phyloP scores from a whole-genome alignment of 208 protist genomes.

The Acanthamoeba pearcei region DNA sequence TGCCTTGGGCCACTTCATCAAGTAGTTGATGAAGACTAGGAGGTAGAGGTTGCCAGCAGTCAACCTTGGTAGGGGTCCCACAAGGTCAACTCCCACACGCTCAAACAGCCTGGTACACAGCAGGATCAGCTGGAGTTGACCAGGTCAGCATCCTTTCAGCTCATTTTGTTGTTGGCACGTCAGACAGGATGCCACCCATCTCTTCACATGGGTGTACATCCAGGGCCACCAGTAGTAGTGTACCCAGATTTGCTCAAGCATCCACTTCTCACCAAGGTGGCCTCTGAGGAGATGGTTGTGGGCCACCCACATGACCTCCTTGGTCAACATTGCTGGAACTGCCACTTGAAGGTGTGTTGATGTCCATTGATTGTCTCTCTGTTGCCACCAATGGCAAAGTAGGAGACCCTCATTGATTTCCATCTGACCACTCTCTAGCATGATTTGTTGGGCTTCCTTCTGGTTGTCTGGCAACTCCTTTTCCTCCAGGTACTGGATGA shows the following conservation, averaged over 20 bases:
- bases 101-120: not conserved
- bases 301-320: not conserved
- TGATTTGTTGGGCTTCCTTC: not conserved
- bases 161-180: slow-evolving; percentile 18
- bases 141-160: not conserved
- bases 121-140: slow-evolving; percentile 3
- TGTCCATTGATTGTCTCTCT: not conserved
- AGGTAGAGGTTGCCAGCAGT: slow-evolving; percentile 42
- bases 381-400: not conserved
- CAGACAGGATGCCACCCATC: not conserved
- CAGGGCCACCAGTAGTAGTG: slow-evolving; percentile 64
- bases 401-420: not conserved
- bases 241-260: not conserved
- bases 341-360: not conserved
- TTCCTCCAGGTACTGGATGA: not conserved
- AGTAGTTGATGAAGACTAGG: slow-evolving; percentile 47
- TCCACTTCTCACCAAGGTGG: slow-evolving; percentile 14
- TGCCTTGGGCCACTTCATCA: slow-evolving; percentile 56
- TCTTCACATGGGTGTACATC: not conserved
- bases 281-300: not conserved
- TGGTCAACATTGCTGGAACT: not conserved
- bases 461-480: not conserved
- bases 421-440: not conserved
- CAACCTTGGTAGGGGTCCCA: not conserved
- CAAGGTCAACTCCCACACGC: slow-evolving; percentile 54